Evolutionary conservation across 139 green algal genomes (phyloP), one percentile per base, ranked within the genome.

Genomic region (Chlorokybus atmophyticus): DNA sequence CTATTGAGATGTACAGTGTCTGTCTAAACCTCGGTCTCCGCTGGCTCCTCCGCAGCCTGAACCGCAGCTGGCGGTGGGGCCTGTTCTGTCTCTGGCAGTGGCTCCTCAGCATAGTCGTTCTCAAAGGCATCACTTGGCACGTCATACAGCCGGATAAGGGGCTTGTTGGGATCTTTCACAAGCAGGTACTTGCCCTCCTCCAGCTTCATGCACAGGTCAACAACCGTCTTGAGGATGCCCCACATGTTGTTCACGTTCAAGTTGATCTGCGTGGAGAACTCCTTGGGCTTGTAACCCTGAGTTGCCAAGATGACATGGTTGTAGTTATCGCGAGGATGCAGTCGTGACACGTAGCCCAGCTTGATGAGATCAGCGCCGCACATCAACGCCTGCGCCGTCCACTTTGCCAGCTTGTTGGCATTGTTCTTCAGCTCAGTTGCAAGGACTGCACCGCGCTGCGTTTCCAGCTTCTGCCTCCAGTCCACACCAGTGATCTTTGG

Each of bases 361-460:
- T 95, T 95, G 70, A 99, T 86, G 32, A 73, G 71, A 48, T 97
- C 91, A 0, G 79, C 75, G 27, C 87, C 88, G 3, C 67, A 71
- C 17, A 98, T 59, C 44, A 96, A 68, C 7, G 91, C 91, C n/a
- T 79, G 73, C 4, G 79, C 80, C 2, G 89, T 95, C 91, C 91
- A 99, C 72, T 86, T 87, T 38, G 91, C 88, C 38, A 98, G 74
- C 78, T 98, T 98, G 77, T 86, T 86, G 55, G 83, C 81, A 68
- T 98, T 98, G 86, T 98, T 97, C 80, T 93, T 91, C 40, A 94
- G 66, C 74, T 98, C 91, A 4, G 87, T 95, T 5, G 90, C 88
- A 14, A 71, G 29, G 59, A 97, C 85, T 1, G 91, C 91, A 48
- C 91, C 91, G 44, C 87, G 76, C 71, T 98, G 91, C 44, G 73